Conservation (phyloP, 306 rosid species). For the Trifolium dubium region DNA sequence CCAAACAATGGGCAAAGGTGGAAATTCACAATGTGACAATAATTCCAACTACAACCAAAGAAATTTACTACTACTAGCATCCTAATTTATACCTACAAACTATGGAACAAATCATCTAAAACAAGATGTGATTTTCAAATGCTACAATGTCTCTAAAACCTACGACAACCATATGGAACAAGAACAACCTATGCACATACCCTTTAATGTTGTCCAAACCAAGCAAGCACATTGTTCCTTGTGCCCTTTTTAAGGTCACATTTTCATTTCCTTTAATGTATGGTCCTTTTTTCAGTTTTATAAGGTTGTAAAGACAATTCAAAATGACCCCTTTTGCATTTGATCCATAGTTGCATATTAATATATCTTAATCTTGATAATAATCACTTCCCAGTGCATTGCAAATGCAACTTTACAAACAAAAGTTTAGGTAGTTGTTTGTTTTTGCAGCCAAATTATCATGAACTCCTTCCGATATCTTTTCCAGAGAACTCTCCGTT, state of each 20-base stretch:
- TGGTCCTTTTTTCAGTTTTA: neutral
- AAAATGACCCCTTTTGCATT: slow-evolving; percentile 12
- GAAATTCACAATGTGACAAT: slow-evolving; percentile 44
- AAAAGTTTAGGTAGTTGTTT: neutral
- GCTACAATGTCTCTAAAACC: slow-evolving; percentile 31
- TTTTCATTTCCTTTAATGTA: neutral
- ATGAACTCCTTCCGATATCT: slow-evolving; percentile 69
- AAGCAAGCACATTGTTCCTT: neutral
- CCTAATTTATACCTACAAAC: slow-evolving; percentile 42
- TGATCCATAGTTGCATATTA: slow-evolving; percentile 5
- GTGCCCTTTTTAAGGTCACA: slow-evolving; percentile 7
- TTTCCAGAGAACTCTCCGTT: slow-evolving; percentile 64
- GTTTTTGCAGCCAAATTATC: slow-evolving; percentile 21
- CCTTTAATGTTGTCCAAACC: slow-evolving; percentile 16
- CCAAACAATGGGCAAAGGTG: slow-evolving; percentile 41
- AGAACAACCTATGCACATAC: neutral
- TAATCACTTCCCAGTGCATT: slow-evolving; percentile 4
- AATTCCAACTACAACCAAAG: slow-evolving; percentile 32
- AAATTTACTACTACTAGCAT: slow-evolving; percentile 15
- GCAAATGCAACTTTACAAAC: slow-evolving; percentile 19
- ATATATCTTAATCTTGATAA: neutral
- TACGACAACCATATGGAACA: slow-evolving; percentile 4
- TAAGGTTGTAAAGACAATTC: neutral
- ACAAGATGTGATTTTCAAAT: slow-evolving; percentile 31
- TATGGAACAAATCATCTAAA: slow-evolving; percentile 25